Conservation (phyloP, 208 protist species). For the Leishmania tarentolae region DNA sequence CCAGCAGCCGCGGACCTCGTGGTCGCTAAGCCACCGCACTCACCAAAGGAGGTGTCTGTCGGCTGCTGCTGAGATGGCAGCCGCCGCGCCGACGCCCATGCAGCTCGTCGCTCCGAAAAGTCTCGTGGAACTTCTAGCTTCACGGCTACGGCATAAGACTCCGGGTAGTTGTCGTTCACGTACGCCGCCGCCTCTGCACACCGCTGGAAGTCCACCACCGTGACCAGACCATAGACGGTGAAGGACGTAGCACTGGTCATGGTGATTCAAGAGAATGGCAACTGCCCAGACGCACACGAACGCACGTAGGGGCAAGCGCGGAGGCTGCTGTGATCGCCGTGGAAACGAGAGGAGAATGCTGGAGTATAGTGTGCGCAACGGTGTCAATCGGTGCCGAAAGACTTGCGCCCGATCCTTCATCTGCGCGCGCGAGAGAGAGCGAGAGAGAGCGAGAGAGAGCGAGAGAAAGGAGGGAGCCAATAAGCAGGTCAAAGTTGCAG, state of each 20-base stretch:
- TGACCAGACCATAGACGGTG: constrained; percentile 70
- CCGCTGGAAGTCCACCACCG: constrained; percentile 61
- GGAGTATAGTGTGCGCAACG: neutral
- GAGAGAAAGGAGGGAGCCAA: neutral
- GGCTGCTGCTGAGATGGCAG: neutral
- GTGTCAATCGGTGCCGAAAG: neutral
- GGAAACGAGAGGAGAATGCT: neutral
- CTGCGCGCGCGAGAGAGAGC: too few species aligned
- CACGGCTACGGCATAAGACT: constrained; percentile 58
- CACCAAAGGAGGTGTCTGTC: neutral
- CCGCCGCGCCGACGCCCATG: constrained; percentile 19
- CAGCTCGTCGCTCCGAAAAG: constrained; percentile 49
- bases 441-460: neutral
- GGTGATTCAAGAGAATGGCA: neutral
- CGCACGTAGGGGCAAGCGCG: neutral
- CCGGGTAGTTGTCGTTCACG: constrained; percentile 50
- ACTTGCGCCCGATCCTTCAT: neutral
- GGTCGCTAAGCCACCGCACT: neutral
- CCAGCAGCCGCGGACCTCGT: neutral
- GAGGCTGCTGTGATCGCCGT: neutral
- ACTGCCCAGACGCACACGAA: neutral
- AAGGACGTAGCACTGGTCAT: constrained; percentile 11
- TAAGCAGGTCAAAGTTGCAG: neutral
- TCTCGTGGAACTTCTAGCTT: constrained; percentile 64
- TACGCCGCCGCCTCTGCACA: constrained; percentile 78